Percentiles rank a stretch among this genome's conserved stretches.
phyloP scores from a whole-genome alignment of 2,329 filamentous ascomycete genomes.

The Aspergillus felis region DNA sequence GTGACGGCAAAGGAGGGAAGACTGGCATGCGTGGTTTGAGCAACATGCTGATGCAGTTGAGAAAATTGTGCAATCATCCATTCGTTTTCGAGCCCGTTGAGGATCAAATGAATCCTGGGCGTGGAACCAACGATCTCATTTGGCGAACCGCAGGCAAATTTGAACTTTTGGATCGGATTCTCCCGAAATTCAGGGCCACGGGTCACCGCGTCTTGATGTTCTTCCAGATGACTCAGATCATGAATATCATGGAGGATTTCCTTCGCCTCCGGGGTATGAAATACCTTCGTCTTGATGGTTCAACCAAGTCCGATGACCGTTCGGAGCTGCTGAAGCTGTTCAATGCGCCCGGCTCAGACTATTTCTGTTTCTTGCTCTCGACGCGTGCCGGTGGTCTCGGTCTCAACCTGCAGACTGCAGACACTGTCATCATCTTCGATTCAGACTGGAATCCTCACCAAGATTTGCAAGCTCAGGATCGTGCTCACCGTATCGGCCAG shows the following conservation, averaged over 20 bases:
- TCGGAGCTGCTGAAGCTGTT: slow-evolving; percentile 85
- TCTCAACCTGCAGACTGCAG: slow-evolving; percentile 93
- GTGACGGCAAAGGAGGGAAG: slow-evolving; percentile 93
- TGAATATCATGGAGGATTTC: slow-evolving; percentile 99
- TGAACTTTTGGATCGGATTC: slow-evolving; percentile 83
- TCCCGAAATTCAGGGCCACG: slow-evolving; percentile 88
- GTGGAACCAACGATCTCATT: slow-evolving; percentile 82
- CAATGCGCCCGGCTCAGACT: slow-evolving; percentile 84
- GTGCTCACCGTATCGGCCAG: slow-evolving; percentile 98
- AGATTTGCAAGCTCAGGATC: slow-evolving; percentile 98
- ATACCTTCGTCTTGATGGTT: slow-evolving; percentile 91
- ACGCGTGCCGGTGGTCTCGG: slow-evolving; percentile 97
- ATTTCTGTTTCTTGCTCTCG: slow-evolving; percentile 98
- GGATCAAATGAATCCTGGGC: slow-evolving; percentile 92
- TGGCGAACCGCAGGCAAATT: slow-evolving; percentile 98
- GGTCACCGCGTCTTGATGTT: slow-evolving; percentile 98
- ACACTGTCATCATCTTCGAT: slow-evolving; percentile 99
- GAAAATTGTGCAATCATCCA: slow-evolving; percentile 97
- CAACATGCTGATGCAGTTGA: slow-evolving; percentile 99
- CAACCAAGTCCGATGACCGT: slow-evolving; percentile 95
- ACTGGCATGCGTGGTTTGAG: slow-evolving; percentile 89
- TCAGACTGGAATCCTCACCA: slow-evolving; percentile 99
- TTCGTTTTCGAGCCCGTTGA: slow-evolving; percentile 98
- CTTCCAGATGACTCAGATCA: slow-evolving; percentile 99
- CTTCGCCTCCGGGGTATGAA: slow-evolving; percentile 75